Evolutionary conservation across 78 protist genomes (phyloP), one percentile per base, ranked within the genome.

Genomic region (Dictyostelium brefeldianum): DNA sequence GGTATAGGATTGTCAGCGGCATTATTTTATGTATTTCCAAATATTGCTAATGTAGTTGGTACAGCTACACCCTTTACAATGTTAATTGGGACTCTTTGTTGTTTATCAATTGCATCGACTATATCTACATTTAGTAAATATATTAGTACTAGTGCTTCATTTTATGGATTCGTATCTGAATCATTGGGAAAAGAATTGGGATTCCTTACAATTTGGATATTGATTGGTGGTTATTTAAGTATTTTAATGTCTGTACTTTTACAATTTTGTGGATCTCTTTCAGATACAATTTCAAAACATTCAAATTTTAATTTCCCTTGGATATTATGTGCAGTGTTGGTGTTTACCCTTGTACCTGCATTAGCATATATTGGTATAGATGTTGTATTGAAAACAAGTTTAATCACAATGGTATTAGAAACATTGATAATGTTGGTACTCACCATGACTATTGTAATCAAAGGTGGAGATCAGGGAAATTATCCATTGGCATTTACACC

Each of bases 401-500:
- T 83, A 64, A 54, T 83, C 4, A 12, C 74, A 10, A 64, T 83
- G 31, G 3, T n/a, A 36, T 36, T 75, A 5, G 90, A 83, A 27
- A 83, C 90, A 12, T 0, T 83, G 0, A 41, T 83, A 4, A 46
- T 54, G 22, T 31, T 71, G 29, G 81, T 83, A 3, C 41, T 83
- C 2, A 71, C 90, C 5, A 22, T 70, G 1, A 22, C 74, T 0
- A 54, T 83, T 71, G 90, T 83, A 0, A 67, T 62, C 0, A 83
- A 83, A 27, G 90, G 90, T 18, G 90, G 90, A 36, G 90, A 29
- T 43, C 62, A 83, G 20, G 90, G 90, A 20, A 83, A 83, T 7
- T 69, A 83, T 54, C 90, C 90, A 3, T 41, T 83, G 74, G 90
- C 90, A 43, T 83, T 83, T 6, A 83, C 90, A 41, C 90, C 90